Percentiles rank a stretch among this genome's conserved stretches.
Evolutionary conservation across 768 basidiomycete species (phyloP).

Genomic region (Crucibulum laeve): DNA sequence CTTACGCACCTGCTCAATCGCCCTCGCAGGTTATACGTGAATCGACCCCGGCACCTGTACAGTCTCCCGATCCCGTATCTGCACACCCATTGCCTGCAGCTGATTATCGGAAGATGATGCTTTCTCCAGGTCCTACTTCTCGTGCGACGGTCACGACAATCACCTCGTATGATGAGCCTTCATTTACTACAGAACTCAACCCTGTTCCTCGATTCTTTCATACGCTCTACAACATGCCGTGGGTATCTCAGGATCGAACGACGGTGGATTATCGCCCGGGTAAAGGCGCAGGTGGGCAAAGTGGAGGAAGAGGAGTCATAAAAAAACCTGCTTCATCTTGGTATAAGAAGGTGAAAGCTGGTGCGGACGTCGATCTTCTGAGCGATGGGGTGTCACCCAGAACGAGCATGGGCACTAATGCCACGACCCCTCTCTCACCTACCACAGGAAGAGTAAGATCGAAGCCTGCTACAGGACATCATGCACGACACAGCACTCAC

Average conservation of each 20-base stretch:
- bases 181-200: conserved; percentile 30
- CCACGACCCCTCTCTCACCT: not conserved
- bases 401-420: not conserved
- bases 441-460: not conserved
- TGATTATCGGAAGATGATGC: conserved; percentile 35
- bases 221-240: conserved; percentile 38
- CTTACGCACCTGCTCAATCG: conserved; percentile 7
- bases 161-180: conserved; percentile 24
- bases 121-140: conserved; percentile 18
- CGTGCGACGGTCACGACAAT: conserved; percentile 17
- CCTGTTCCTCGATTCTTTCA: conserved; percentile 39
- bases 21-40: conserved; percentile 9
- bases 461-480: not conserved
- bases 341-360: not conserved
- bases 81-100: conserved; percentile 25
- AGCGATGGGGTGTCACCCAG: not conserved
- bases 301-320: not conserved
- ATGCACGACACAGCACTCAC: not conserved
- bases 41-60: conserved; percentile 3
- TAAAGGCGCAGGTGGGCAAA: conserved; percentile 11
- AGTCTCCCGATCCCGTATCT: conserved; percentile 9
- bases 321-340: not conserved
- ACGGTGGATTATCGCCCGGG: conserved; percentile 41
- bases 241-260: conserved; percentile 40
- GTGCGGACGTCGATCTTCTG: not conserved